Base-by-base conservation (phyloP, 345 rosid species). In the Schrenkiella parvula region DNA sequence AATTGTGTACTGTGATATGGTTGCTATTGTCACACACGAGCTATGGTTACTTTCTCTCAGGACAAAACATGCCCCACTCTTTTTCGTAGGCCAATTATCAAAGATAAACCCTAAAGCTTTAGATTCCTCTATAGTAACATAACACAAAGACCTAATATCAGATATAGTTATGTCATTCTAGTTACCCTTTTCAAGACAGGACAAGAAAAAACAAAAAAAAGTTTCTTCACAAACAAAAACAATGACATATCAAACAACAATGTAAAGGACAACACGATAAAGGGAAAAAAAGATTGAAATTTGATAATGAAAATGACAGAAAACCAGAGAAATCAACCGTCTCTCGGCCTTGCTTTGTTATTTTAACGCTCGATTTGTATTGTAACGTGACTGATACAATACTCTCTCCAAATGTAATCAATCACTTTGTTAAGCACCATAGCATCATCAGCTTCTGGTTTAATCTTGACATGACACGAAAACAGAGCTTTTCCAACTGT, bases 311-410 rank as follows among this genome's bases (percentile, higher is more conserved):
- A 57, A 66, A 73, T 38, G 72, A 73, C 68, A 73, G 48, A 43
- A 54, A 64, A 54, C 39, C 37, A 52, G 10, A 52, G 58, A 71
- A 13, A 29, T 39, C 0, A 50, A 61, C 52, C 43, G 10, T 23
- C 46, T n/a, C n/a, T 66, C 2, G 38, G 42, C 50, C 29, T 69
- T 57, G 57, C 13, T 1, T 31, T 57, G 41, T 59, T 56, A 32
- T 64, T 31, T 69, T 61, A 81, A 18, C 90, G 89, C 78, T 89
- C 96, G 55, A 89, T 87, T 83, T 87, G 92, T 64, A 84, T 73
- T 0, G 92, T 89, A 57, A 89, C 85, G 65, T 89, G 96, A 72
- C 80, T 86, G 69, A 89, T 87, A 54, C 82, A 84, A 43, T 80
- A 79, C 68, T 85, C 89, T 61, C 76, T 79, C 71, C 75, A 80